Percentiles rank a stretch among this genome's conserved stretches.
phyloP scores from a whole-genome alignment of 2,329 filamentous ascomycete genomes.

The Trichoderma polysporum region DNA sequence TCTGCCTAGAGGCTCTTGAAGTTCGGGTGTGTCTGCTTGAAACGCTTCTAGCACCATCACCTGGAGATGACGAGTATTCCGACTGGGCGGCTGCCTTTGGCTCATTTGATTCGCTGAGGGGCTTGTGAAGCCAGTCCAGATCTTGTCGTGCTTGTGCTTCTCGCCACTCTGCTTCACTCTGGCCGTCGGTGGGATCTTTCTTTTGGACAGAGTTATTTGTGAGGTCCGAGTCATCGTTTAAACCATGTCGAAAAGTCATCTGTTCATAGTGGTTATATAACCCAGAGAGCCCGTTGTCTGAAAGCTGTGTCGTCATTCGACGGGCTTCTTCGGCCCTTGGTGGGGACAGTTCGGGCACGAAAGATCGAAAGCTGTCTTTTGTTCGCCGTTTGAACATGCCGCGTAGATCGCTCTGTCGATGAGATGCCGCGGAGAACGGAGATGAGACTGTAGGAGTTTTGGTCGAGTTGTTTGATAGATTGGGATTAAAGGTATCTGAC shows the following conservation, averaged over 20 bases:
- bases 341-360: conserved; percentile 25
- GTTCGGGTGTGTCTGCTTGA: conserved; percentile 57
- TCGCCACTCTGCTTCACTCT: conserved; percentile 8
- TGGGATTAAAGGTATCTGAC: conserved; percentile 37
- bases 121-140: conserved; percentile 20
- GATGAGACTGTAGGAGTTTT: conserved; percentile 47
- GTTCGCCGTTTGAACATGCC: conserved; percentile 38
- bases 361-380: conserved; percentile 37
- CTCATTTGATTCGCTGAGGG: conserved; percentile 21
- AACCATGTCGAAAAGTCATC: conserved; percentile 49
- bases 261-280: conserved; percentile 61
- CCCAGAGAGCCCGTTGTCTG: conserved; percentile 44
- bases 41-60: conserved; percentile 50
- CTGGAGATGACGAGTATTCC: conserved; percentile 33
- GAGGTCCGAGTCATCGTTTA: conserved; percentile 29
- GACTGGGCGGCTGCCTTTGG: conserved; percentile 24
- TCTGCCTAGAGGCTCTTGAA: conserved; percentile 53
- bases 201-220: not conserved
- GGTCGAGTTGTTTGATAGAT: conserved; percentile 32
- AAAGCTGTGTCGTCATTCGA: conserved; percentile 16
- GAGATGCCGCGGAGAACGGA: conserved; percentile 32
- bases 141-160: conserved; percentile 16
- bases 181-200: not conserved
- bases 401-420: conserved; percentile 28
- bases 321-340: conserved; percentile 31